Evolutionary conservation across 2,329 filamentous ascomycete genomes (phyloP).

Genomic region (Xylariales sp.): DNA sequence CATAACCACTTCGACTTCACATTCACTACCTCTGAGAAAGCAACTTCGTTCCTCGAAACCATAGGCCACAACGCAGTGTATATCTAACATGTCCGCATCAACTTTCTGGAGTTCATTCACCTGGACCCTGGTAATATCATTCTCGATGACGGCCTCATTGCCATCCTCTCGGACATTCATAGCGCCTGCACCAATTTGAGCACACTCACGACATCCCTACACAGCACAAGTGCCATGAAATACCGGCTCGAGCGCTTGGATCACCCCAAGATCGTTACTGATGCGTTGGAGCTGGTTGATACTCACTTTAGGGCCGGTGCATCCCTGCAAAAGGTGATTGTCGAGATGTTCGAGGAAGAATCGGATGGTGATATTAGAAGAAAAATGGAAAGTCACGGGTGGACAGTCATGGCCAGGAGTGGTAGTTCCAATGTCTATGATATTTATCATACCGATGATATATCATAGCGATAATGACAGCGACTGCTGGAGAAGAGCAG

Average conservation of each 20-base stretch:
- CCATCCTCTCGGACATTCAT: conserved; percentile 12
- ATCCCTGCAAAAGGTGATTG: conserved; percentile 16
- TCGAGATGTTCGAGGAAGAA: conserved; percentile 13
- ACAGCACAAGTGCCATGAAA: conserved; percentile 1
- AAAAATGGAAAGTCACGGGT: conserved; percentile 16
- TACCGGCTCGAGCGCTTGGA: neutral
- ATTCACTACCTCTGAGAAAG: neutral
- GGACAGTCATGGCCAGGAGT: conserved; percentile 8
- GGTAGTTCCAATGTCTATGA: neutral
- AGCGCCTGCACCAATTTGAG: conserved; percentile 11
- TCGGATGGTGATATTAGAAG: conserved; percentile 12
- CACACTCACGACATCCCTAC: conserved; percentile 10
- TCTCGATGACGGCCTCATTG: conserved; percentile 6
- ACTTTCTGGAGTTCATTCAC: conserved; percentile 12
- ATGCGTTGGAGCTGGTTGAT: conserved; percentile 11
- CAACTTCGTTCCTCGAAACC: conserved; percentile 13
- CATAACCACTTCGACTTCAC: conserved; percentile 16
- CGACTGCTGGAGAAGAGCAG: conserved; percentile 3
- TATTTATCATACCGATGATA: neutral
- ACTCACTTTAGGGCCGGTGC: conserved; percentile 15
- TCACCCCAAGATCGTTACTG: neutral
- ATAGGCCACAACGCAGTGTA: conserved; percentile 14
- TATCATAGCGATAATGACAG: conserved; percentile 1
- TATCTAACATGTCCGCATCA: conserved; percentile 11
- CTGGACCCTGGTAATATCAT: conserved; percentile 5